Conservation (phyloP, 208 protist genomes). For the Wallacemonas sp. region DNA sequence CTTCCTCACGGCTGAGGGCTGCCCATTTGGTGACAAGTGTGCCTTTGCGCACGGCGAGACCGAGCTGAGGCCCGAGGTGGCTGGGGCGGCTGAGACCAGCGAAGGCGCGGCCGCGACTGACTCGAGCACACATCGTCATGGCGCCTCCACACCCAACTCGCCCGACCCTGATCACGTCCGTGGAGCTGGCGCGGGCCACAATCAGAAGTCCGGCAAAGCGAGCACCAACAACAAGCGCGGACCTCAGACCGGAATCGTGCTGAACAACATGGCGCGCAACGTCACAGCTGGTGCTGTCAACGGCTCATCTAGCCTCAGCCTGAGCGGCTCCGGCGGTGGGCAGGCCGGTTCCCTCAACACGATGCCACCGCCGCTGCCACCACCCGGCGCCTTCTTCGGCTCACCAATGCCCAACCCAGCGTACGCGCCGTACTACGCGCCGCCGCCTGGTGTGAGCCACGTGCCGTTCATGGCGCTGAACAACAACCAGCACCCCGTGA, state of each 20-base stretch:
- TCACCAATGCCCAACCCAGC: background rate
- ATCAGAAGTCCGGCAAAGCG: background rate
- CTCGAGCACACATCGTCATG: background rate
- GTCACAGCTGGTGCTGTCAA: background rate
- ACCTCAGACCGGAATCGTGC: constrained; percentile 1
- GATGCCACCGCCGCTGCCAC: background rate
- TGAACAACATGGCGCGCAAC: constrained; percentile 14
- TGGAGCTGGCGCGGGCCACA: background rate
- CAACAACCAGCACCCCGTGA: constrained; percentile 22
- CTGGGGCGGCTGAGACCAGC: background rate
- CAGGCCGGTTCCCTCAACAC: background rate
- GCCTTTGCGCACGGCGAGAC: constrained; percentile 78
- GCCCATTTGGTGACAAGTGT: constrained; percentile 76
- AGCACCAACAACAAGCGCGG: background rate
- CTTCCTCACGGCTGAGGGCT: constrained; percentile 54
- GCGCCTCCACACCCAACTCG: background rate
- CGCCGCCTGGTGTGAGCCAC: constrained; percentile 12
- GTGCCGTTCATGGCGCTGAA: constrained; percentile 34
- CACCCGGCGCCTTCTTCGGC: background rate
- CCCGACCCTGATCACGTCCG: constrained; percentile 6
- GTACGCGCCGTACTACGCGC: constrained; percentile 12
- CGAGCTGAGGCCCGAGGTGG: constrained; percentile 57
- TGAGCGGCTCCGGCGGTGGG: background rate
- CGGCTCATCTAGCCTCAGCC: background rate
- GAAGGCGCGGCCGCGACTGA: background rate